A percentile compares a stretch with the other conserved stretches of the same genome.
These are phyloP conservation scores for Coprinopsis strossmayeri DNA, from an alignment of 768 basidiomycete genomes.

Conservation along the genomic window DNA sequence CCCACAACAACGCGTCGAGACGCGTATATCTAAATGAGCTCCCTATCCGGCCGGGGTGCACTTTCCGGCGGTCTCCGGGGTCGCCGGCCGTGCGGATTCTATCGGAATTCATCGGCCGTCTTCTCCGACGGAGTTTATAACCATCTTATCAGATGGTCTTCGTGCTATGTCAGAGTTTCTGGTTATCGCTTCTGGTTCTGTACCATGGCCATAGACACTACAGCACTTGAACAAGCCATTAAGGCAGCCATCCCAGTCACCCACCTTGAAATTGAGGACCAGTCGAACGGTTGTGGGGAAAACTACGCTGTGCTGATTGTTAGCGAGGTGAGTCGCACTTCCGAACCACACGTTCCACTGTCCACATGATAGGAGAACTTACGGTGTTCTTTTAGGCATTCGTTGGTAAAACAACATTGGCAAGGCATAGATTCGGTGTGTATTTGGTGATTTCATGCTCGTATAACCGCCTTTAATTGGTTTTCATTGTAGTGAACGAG, in stretches of 20 bases:
- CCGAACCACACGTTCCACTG: too few relatives aligned
- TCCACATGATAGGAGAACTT: too few relatives aligned
- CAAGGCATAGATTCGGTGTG: slow-evolving; percentile 64
- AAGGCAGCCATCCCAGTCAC: slow-evolving; percentile 54
- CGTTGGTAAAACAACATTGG: slow-evolving; percentile 76
- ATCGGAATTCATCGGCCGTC: too few relatives aligned
- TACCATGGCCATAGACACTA: slow-evolving; percentile 54
- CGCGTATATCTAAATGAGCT: too few relatives aligned
- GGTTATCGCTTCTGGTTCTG: neutral
- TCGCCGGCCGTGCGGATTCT: too few relatives aligned
- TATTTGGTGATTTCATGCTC: slow-evolving; percentile 5
- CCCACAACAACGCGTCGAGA: too few relatives aligned
- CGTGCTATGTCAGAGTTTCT: neutral
- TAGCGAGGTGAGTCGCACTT: slow-evolving; percentile 59
- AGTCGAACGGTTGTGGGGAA: slow-evolving; percentile 77
- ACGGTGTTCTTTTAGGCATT: slow-evolving; percentile 54
- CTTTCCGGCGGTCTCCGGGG: too few relatives aligned
- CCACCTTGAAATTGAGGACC: slow-evolving; percentile 70
- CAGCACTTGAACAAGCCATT: slow-evolving; percentile 56
- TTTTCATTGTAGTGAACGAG: slow-evolving; percentile 68
- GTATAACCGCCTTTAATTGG: neutral
- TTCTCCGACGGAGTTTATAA: too few relatives aligned
- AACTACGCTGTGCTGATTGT: slow-evolving; percentile 72
- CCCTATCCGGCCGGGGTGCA: too few relatives aligned
- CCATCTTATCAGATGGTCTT: slow-evolving; percentile 20